These are phyloP conservation scores for Metschnikowia cubensis DNA, from an alignment of 805 yeast genomes.

Conservation along the genomic window DNA sequence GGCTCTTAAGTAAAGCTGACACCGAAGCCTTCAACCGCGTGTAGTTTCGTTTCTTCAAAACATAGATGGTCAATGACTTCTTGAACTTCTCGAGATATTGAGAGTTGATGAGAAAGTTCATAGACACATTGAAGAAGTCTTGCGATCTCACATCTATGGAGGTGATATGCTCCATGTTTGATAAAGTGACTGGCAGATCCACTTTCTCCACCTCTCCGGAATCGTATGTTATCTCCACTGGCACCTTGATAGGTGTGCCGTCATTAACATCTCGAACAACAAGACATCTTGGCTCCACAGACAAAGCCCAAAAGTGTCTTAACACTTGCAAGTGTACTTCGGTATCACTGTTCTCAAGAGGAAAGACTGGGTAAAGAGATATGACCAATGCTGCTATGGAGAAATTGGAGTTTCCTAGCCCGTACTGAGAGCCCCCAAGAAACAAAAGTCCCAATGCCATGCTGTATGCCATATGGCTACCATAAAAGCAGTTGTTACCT, in stretches of 20 bases:
- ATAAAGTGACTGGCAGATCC: constrained; percentile 66
- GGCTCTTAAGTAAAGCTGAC: constrained; percentile 31
- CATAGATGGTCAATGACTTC: constrained; percentile 45
- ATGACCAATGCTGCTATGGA: constrained; percentile 68
- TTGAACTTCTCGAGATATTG: constrained; percentile 43
- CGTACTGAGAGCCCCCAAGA: constrained; percentile 89
- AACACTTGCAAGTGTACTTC: constrained; percentile 77
- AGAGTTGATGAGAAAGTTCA: constrained; percentile 40
- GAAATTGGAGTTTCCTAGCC: constrained; percentile 59
- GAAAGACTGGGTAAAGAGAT: constrained; percentile 74
- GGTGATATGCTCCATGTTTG: constrained; percentile 49
- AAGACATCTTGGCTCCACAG: constrained; percentile 79
- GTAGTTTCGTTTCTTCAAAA: constrained; percentile 45
- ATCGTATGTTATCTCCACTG: constrained; percentile 35
- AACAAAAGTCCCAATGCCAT: constrained; percentile 85
- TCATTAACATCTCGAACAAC: constrained; percentile 67
- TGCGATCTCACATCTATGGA: constrained; percentile 44
- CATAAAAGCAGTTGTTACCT: constrained; percentile 48
- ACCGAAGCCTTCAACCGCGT: constrained; percentile 33
- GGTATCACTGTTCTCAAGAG: constrained; percentile 39
- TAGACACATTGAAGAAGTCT: constrained; percentile 52
- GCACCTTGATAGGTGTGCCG: constrained; percentile 49
- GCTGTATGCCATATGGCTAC: constrained; percentile 72
- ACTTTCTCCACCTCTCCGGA: constrained; percentile 34
- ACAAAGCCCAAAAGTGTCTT: constrained; percentile 85